Conservation (phyloP, 2,329 filamentous ascomycete genomes). For the Aspergillus latus region DNA sequence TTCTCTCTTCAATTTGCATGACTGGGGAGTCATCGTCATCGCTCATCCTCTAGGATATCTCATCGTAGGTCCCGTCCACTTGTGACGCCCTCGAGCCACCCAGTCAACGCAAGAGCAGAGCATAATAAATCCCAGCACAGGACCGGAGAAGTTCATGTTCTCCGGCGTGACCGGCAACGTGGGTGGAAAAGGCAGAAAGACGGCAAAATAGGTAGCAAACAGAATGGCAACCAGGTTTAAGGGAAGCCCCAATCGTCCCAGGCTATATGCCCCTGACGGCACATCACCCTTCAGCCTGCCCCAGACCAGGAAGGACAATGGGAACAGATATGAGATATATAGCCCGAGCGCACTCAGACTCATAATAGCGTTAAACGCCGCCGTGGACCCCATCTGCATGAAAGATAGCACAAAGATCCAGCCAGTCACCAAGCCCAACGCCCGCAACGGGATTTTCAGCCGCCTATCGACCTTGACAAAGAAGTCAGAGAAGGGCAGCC, state of each 20-base stretch:
- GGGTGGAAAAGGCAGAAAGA: constrained; percentile 34
- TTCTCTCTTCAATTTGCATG: too few species aligned
- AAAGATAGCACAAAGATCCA: constrained; percentile 35
- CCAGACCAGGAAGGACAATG: constrained; percentile 33
- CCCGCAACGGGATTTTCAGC: constrained; percentile 42
- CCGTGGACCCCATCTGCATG: constrained; percentile 51
- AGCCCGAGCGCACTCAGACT: constrained; percentile 50
- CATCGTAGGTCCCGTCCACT: constrained; percentile 26
- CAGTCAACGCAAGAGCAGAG: constrained; percentile 25
- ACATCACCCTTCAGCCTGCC: constrained; percentile 23
- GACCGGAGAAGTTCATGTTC: constrained; percentile 37
- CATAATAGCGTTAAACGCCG: constrained; percentile 54
- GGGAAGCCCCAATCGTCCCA: constrained; percentile 30
- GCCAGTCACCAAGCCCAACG: constrained; percentile 29
- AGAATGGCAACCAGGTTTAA: constrained; percentile 31
- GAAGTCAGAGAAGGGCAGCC: constrained; percentile 39
- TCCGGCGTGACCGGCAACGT: constrained; percentile 31
- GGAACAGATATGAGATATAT: constrained; percentile 52
- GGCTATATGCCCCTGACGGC: constrained; percentile 26
- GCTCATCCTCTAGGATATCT: constrained; percentile 12
- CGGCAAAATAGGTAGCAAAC: constrained; percentile 30
- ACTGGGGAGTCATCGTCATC: too few species aligned
- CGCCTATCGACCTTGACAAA: constrained; percentile 28
- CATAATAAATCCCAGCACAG: constrained; percentile 27
- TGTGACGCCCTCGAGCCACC: constrained; percentile 25